Percentiles rank a stretch among this genome's conserved stretches.
Evolutionary conservation across 371 early-diverging fungal species (phyloP).

Genomic region (Parasitella parasitica): DNA sequence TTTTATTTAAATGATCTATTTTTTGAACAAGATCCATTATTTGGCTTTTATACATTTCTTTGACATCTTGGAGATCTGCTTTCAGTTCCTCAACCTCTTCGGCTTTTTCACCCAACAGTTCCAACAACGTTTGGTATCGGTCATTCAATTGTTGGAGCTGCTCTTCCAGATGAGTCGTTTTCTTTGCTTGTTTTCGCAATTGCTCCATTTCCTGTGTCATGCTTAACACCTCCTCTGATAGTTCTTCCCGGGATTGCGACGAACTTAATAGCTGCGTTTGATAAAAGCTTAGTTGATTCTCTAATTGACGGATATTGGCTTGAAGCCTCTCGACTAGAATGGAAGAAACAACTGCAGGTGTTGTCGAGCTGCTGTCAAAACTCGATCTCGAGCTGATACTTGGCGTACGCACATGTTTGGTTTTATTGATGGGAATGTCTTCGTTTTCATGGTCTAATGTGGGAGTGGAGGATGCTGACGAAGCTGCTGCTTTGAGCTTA

Average conservation of each 20-base stretch:
- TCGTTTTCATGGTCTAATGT: neutral
- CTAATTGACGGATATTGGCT: constrained; percentile 59
- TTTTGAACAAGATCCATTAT: constrained; percentile 67
- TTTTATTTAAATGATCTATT: constrained; percentile 34
- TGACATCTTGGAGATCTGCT: constrained; percentile 82
- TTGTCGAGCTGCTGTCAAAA: constrained; percentile 31
- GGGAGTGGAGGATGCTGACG: neutral
- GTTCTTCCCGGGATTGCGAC: constrained; percentile 69
- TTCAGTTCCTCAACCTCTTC: constrained; percentile 84
- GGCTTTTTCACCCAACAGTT: constrained; percentile 86
- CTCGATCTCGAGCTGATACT: constrained; percentile 41
- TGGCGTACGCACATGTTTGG: neutral
- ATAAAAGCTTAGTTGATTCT: constrained; percentile 69
- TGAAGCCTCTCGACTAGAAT: constrained; percentile 61
- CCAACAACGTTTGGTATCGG: constrained; percentile 77
- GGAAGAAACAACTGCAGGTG: constrained; percentile 12
- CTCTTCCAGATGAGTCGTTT: constrained; percentile 30
- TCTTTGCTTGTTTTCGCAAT: constrained; percentile 32
- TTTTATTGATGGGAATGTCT: neutral
- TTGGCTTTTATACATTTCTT: constrained; percentile 74
- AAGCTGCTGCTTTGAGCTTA: constrained; percentile 20
- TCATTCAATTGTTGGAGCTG: constrained; percentile 43
- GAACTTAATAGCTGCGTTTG: constrained; percentile 67
- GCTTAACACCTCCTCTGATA: constrained; percentile 71
- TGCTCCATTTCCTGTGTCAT: constrained; percentile 64